Evolutionary conservation across 2,329 filamentous ascomycete genomes (phyloP).

Genomic region (Pseudocercospora crystallina): DNA sequence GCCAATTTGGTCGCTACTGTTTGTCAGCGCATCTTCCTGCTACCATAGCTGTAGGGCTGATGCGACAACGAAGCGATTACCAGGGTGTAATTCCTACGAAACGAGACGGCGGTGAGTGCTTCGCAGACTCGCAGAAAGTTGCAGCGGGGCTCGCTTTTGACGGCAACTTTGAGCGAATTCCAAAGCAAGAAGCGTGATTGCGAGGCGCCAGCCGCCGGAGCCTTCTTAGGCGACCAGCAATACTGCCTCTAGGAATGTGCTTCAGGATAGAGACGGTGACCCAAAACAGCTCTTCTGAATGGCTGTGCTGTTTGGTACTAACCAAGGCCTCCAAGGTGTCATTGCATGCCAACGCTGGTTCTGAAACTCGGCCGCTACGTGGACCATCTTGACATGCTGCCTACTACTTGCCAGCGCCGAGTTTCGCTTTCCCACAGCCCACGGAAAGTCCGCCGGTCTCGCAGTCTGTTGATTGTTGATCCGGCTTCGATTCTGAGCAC

Average conservation of each 20-base stretch:
- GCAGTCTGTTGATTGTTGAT: no score
- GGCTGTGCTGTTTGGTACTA: neutral
- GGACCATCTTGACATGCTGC: no score
- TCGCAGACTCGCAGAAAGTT: constrained; percentile 1
- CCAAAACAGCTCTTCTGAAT: neutral
- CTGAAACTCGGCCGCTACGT: constrained; percentile 5
- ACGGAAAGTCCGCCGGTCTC: no score
- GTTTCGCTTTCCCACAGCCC: no score
- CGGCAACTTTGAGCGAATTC: constrained; percentile 4
- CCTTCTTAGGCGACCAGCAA: neutral
- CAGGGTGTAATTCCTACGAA: no score
- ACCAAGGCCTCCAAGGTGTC: no score
- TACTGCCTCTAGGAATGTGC: neutral
- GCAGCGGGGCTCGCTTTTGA: constrained; percentile 4
- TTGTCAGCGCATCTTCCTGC: no score
- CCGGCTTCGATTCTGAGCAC: no score
- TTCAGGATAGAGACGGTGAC: neutral
- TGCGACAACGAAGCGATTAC: no score
- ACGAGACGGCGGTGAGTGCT: constrained; percentile 1
- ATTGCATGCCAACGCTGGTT: constrained; percentile 2
- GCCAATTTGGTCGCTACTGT: no score
- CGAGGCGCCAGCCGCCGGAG: constrained; percentile 7
- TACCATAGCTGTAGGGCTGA: no score
- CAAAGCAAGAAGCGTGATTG: neutral
- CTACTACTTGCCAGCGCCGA: neutral